Evolutionary conservation across 768 basidiomycete genomes (phyloP).

Genomic region (Peribolospora baueri): DNA sequence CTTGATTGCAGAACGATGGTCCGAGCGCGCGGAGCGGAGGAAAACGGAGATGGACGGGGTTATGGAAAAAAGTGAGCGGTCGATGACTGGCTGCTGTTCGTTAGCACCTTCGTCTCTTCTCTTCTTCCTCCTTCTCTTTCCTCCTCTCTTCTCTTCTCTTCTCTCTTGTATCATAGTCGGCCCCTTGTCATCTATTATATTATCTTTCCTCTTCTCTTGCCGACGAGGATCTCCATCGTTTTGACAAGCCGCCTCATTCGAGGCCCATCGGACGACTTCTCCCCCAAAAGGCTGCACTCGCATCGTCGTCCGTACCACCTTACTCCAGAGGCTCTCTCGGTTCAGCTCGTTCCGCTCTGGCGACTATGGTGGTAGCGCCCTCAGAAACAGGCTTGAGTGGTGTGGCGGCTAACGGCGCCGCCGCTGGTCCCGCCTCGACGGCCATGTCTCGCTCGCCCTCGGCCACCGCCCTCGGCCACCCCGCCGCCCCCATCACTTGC

Average conservation of each 20-base stretch:
- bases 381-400: background rate
- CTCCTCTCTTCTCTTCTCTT: background rate
- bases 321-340: background rate
- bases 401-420: background rate
- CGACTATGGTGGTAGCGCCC: background rate
- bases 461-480: conserved; percentile 4
- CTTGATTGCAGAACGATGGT: too few relatives aligned
- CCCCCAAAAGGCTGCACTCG: background rate
- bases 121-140: too few relatives aligned
- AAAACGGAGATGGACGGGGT: too few relatives aligned
- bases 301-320: background rate
- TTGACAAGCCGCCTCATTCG: background rate
- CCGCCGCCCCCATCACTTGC: background rate
- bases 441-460: background rate
- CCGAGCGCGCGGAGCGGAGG: too few relatives aligned
- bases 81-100: conserved; percentile 1
- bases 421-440: background rate
- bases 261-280: background rate
- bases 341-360: background rate
- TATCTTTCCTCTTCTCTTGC: background rate
- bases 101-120: background rate
- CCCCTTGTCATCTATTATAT: background rate
- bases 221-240: background rate
- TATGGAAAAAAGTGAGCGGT: background rate
- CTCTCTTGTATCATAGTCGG: background rate